Base-by-base conservation (phyloP, 2,329 filamentous ascomycete genomes). In the Colletotrichum paranaense region DNA sequence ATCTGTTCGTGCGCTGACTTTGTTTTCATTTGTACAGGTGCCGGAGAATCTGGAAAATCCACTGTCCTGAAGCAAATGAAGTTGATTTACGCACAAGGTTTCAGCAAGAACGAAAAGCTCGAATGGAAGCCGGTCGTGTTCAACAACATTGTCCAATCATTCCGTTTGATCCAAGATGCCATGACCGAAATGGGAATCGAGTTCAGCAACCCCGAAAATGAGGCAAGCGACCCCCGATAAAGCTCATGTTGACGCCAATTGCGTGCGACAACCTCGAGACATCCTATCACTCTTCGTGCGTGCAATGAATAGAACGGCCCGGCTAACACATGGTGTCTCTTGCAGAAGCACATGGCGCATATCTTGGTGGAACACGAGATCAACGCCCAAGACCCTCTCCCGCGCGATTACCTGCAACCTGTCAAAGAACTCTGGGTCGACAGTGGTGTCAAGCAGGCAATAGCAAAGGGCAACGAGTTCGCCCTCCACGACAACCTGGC, bases 1-100 rank as follows among this genome's bases (percentile, higher is more conserved):
- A 28, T n/a, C 7, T 5, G 19, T 28, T 60, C 38, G 26, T 62
- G 38, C 58, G 56, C 62, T 74, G 62, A 56, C 64, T 67, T 55
- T 52, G 30, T 19, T 49, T 32, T 46, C 26, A 24, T n/a, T 63
- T 46, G 52, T 76, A 76, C 78, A 98, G 95, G 96, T 83, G 96
- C 96, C 79, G 96, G 96, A 81, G 96, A 98, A 85, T 97, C 84
- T 58, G 84, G 96, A 76, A 98, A 98, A 85, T 98, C 96, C 9
- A 98, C 96, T 1, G 95, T 98, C 73, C 90, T 98, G 76, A 98
- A 98, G 87, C 96, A 98, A 88, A 98, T 99, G 97, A 96, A 96
- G 83, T 92, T 99, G 83, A 98, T 99, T 78, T 97, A 98, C 82
- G 92, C 95, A 16, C 92, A 95, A 82, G 96, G 97, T 63, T 98